phyloP scores from a whole-genome alignment of 2,329 filamentous ascomycete species.

The Magnaporthiopsis rhizophila region DNA sequence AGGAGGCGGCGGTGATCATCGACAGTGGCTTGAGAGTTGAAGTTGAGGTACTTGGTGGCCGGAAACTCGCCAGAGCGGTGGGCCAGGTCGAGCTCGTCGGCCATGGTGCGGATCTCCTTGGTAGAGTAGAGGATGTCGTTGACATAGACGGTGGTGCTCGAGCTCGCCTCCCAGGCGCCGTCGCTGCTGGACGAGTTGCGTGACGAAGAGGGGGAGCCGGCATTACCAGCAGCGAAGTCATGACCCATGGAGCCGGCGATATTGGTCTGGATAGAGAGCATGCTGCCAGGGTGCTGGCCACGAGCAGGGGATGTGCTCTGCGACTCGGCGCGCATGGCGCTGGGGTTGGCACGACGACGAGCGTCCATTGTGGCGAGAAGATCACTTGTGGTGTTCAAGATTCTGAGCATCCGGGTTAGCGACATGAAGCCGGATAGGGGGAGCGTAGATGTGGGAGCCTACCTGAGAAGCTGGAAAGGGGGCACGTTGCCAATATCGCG shows the following conservation, averaged over 20 bases:
- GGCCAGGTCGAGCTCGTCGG: conserved; percentile 3
- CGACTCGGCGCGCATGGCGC: not conserved
- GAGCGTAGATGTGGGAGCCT: not conserved
- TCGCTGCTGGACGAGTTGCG: not conserved
- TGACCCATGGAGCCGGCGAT: not conserved
- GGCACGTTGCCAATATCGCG: not conserved
- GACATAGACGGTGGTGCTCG: not conserved
- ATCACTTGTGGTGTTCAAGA: not conserved
- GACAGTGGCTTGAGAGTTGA: conserved; percentile 4
- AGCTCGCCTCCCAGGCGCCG: conserved; percentile 3
- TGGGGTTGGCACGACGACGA: not conserved
- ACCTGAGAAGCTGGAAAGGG: not conserved
- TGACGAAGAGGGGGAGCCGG: conserved; percentile 1
- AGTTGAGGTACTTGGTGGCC: conserved; percentile 5
- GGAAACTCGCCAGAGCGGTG: conserved; percentile 7
- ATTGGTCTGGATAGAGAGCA: not conserved
- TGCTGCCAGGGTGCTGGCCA: too few relatives aligned
- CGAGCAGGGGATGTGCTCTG: not conserved
- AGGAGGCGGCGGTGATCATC: conserved; percentile 5
- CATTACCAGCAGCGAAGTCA: not conserved
- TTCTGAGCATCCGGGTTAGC: not conserved
- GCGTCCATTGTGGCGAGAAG: not conserved
- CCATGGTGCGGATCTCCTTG: conserved; percentile 7
- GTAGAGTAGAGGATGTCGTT: conserved; percentile 7
- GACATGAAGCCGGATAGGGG: not conserved